Base-by-base conservation (phyloP, 2,329 filamentous ascomycete genomes). In the Ilyonectria sp. region DNA sequence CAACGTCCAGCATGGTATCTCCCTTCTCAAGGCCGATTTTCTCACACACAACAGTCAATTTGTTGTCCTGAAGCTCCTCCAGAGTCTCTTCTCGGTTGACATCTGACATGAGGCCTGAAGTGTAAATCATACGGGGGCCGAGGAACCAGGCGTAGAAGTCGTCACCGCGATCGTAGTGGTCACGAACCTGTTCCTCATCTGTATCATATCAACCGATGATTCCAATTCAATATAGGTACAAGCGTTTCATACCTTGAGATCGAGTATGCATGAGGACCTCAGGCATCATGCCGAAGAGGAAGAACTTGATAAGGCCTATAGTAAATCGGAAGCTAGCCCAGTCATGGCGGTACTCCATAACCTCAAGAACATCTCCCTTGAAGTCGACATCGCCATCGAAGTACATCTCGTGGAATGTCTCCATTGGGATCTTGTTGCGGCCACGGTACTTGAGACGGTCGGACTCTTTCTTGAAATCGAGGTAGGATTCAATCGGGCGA, bases 61-160 rank as follows among this genome's bases (percentile, higher is more conserved):
- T 98, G 89, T 98, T 98, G 83, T 98, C 95, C 86, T 98, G 96
- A 52, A 98, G 89, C 84, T 98, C 88, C 84, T 99, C 96, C 21
- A 99, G 92, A 33, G 91, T 90, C 85, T 98, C 95, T 84, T 98
- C 95, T 73, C 87, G 88, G 82, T 92, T 91, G 81, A 93, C 89
- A 81, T 98, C 94, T 68, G 92, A 92, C 80, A 99, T 97, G 77
- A 99, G 86, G 76, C 95, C 96, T 57, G 93, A 97, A 57, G 95
- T 99, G 86, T 98, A 98, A 83, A 98, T 94, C 96, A 98, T 99
- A 79, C 95, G 95, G 65, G 95, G 95, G 68, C 96, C 96, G 70
- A 98, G 89, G 89, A 98, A 98, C 94, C 94, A 99, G 80, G 90
- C 92, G 87, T 99, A 99, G 85, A 97, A 97, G 83, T 98, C 96